Evolutionary conservation across 441 rosid species (phyloP).

Genomic region (Adansonia gregorii): DNA sequence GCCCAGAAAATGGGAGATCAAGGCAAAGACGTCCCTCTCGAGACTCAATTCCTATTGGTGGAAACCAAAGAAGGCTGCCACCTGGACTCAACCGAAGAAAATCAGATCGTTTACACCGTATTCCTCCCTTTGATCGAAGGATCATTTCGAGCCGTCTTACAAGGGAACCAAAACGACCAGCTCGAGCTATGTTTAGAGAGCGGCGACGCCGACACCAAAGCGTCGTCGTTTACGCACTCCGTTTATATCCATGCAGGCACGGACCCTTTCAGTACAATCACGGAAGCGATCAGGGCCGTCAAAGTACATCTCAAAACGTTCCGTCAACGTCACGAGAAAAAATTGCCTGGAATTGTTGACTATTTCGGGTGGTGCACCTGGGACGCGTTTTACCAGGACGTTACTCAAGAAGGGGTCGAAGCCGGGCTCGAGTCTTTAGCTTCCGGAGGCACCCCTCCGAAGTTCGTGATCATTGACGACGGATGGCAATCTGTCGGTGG

Average conservation of each 20-base stretch:
- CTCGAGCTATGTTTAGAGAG: conserved; percentile 91
- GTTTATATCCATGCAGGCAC: conserved; percentile 74
- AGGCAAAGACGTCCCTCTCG: conserved; percentile 79
- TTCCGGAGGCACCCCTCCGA: conserved; percentile 78
- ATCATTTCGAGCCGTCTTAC: conserved; percentile 70
- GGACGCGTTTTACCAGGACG: conserved; percentile 96
- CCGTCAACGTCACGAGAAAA: conserved; percentile 87
- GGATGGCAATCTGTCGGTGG: conserved; percentile 89
- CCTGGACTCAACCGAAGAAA: conserved; percentile 63
- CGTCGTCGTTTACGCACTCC: conserved; percentile 69
- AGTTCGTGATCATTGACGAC: conserved; percentile 87
- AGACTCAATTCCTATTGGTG: conserved; percentile 80
- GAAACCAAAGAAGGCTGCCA: conserved; percentile 76
- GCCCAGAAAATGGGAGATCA: conserved; percentile 82
- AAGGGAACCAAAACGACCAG: conserved; percentile 73
- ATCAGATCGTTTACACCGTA: conserved; percentile 69
- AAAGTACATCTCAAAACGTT: conserved; percentile 68
- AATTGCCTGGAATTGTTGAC: conserved; percentile 77
- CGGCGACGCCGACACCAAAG: conserved; percentile 66
- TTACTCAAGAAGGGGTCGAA: conserved; percentile 88
- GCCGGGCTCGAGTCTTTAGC: conserved; percentile 66
- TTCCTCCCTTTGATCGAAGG: conserved; percentile 86
- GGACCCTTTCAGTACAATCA: conserved; percentile 73
- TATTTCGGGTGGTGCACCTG: conserved; percentile 99
- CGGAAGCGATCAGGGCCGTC: conserved; percentile 72